Base-by-base conservation (phyloP, 305 asterid species). In the Withania somnifera region DNA sequence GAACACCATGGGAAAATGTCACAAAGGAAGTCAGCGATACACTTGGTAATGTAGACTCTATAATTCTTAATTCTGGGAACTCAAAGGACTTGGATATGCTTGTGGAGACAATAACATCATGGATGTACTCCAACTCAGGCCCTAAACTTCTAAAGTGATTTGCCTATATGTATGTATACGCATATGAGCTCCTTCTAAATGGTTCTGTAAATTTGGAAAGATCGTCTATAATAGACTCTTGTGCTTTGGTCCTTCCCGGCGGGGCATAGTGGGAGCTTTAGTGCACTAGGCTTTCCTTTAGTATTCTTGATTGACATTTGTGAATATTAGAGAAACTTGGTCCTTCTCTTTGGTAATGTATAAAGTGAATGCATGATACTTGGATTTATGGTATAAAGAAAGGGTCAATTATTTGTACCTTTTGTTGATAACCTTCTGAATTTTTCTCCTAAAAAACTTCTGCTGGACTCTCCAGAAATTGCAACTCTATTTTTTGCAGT, bases 1-100 rank as follows among this genome's bases (percentile, higher is more conserved):
- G 98, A 83, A 94, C 99, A 20, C 99, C 98, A 26, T 95, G 98
- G 99, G 98, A 95, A 89, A 83, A 90, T 2, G 90, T 92, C 26
- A 94, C 99, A 47, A 95, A 91, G 89, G 97, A 95, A 85, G 89
- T 94, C 60, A 88, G 97, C 68, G 88, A 53, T 64, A 84, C 96
- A 4, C 87, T 95, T 4, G 85, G 91, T 38, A 84, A 89, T 52
- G 80, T 86, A 69, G 95, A 95, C 66, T 86, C 94, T 2, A 85
- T 84, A 22, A 87, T 87, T 66, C 87, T 94, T 22, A 90, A 91
- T 24, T 66, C 91, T 26, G 89, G 79, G 22, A 75, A 50, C 28
- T 82, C 97, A 0, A 93, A 91, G 84, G 97, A 95, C 77, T 47
- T 95, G 17, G 93, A 92, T 75, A 81, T 83, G 76, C 97, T 94